Conservation (phyloP, 2,329 filamentous ascomycete genomes). For the Purpureocillium lavendulum region DNA sequence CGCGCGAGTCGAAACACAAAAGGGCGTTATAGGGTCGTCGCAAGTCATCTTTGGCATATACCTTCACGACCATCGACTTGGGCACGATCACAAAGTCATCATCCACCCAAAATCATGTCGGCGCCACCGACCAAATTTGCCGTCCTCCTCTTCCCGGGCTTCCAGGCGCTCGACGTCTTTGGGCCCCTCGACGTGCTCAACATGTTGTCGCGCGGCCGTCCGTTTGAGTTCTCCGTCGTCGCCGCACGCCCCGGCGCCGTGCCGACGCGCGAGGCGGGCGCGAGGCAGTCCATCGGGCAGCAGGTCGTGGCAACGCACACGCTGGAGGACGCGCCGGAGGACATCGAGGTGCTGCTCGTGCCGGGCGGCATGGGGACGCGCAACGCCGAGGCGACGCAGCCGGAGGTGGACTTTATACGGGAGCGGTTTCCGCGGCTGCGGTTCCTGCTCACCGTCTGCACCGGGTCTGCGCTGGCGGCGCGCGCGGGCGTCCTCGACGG, state of each 20-base stretch:
- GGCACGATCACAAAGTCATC: background rate
- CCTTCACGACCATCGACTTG: background rate
- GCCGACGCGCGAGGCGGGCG: conserved; percentile 9
- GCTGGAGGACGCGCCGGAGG: conserved; percentile 21
- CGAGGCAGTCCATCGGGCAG: conserved; percentile 17
- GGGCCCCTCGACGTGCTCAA: conserved; percentile 27
- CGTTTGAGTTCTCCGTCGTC: conserved; percentile 18
- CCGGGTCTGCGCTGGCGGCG: conserved; percentile 46
- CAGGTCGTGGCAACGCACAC: conserved; percentile 27
- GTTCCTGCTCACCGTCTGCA: conserved; percentile 55
- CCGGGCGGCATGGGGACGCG: conserved; percentile 27
- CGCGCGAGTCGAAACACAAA: no score
- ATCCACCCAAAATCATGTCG: background rate
- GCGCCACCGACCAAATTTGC: conserved; percentile 15
- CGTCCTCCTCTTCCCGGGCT: conserved; percentile 25
- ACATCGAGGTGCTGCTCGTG: conserved; percentile 29
- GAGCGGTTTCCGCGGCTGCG: conserved; percentile 31
- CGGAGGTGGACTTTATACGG: conserved; percentile 31
- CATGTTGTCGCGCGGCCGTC: conserved; percentile 11
- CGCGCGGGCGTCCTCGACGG: conserved; percentile 48
- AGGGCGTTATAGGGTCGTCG: background rate
- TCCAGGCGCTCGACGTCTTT: conserved; percentile 31
- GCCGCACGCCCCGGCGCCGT: conserved; percentile 19
- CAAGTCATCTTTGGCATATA: background rate
- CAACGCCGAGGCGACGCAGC: conserved; percentile 11